A percentile compares a stretch with the other conserved stretches of the same genome.
Conservation (phyloP, 495 filamentous ascomycete genomes). For the Entonaema liquescens region DNA sequence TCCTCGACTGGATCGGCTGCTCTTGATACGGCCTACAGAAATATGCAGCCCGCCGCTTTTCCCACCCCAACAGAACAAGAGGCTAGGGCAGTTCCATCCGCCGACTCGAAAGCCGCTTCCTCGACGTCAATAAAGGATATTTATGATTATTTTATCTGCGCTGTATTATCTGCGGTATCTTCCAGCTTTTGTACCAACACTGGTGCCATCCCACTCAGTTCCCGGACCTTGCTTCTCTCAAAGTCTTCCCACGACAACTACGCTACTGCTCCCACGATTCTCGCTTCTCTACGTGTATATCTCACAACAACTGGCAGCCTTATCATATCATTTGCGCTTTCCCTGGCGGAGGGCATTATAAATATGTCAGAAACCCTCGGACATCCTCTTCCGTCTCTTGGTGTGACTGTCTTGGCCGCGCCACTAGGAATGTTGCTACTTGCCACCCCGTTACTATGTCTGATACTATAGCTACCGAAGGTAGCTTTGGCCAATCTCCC, state of each 20-base stretch:
- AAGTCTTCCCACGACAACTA: constrained; percentile 38
- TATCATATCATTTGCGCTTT: constrained; percentile 54
- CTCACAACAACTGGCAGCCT: constrained; percentile 59
- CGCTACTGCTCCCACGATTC: constrained; percentile 38
- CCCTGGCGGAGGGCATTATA: constrained; percentile 50
- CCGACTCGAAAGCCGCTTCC: constrained; percentile 46
- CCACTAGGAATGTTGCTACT: constrained; percentile 57
- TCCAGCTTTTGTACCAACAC: constrained; percentile 52
- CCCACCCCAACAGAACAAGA: constrained; percentile 36
- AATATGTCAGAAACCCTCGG: constrained; percentile 50
- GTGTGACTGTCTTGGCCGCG: constrained; percentile 53
- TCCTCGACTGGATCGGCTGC: constrained; percentile 53
- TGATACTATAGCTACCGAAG: constrained; percentile 34
- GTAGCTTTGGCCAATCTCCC: constrained; percentile 54
- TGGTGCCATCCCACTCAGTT: constrained; percentile 55
- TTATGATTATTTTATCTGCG: constrained; percentile 57
- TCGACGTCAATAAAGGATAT: constrained; percentile 43
- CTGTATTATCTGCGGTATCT: constrained; percentile 54
- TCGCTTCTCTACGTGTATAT: constrained; percentile 59
- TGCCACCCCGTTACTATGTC: constrained; percentile 43
- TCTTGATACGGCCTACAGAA: constrained; percentile 51
- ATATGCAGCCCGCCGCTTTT: constrained; percentile 46
- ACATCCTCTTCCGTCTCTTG: constrained; percentile 46
- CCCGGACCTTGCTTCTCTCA: constrained; percentile 52
- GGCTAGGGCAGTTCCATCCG: constrained; percentile 15